Evolutionary conservation across 495 filamentous ascomycete genomes (phyloP).

Genomic region (Annulohypoxylon maeteangense): DNA sequence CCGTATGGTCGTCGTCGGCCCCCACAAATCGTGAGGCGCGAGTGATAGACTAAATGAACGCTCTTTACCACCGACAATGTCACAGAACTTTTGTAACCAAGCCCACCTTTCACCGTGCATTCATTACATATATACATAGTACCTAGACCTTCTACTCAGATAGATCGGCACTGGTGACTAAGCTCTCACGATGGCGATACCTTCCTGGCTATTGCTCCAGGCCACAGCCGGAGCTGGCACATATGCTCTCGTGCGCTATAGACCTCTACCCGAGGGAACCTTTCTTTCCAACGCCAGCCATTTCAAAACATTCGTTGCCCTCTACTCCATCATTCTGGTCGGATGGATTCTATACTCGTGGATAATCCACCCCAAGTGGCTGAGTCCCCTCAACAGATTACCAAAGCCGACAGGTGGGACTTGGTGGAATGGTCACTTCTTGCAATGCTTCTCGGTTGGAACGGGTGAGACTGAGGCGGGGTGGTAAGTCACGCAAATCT

Average conservation of each 20-base stretch:
- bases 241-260: slow-evolving; percentile 5
- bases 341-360: not conserved
- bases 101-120: slow-evolving; percentile 5
- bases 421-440: slow-evolving; percentile 21
- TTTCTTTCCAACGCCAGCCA: not conserved
- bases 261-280: not conserved
- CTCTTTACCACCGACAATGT: slow-evolving; percentile 5
- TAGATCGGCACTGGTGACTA: slow-evolving; percentile 10
- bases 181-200: slow-evolving; percentile 10
- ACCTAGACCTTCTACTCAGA: not conserved
- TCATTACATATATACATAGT: too few species aligned
- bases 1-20: not conserved
- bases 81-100: slow-evolving; percentile 7
- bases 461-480: slow-evolving; percentile 6
- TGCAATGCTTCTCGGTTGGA: slow-evolving; percentile 1
- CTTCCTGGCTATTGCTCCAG: slow-evolving; percentile 14
- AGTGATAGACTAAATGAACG: slow-evolving; percentile 15
- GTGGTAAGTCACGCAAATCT: slow-evolving; percentile 11
- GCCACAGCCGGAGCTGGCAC: slow-evolving; percentile 3
- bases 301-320: not conserved
- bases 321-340: not conserved
- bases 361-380: slow-evolving; percentile 7
- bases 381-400: slow-evolving; percentile 12
- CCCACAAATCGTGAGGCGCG: slow-evolving; percentile 2
- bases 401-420: slow-evolving; percentile 9